Evolutionary conservation across 2,329 filamentous ascomycete genomes (phyloP).

Genomic region (Chaetothyriales sp.): DNA sequence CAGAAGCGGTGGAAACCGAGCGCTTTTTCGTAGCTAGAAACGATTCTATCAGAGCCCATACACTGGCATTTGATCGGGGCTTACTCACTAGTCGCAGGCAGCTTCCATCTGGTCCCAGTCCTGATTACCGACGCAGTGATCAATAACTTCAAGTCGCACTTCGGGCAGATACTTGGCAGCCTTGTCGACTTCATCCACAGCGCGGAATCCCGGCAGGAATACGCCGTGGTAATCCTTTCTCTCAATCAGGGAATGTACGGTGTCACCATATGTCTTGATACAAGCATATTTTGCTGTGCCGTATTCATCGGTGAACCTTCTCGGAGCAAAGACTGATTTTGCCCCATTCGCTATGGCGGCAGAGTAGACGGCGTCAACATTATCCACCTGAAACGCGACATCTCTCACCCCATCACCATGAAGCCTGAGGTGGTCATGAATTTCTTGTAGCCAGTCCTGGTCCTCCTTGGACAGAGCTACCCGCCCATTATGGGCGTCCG

Average conservation of each 20-base stretch:
- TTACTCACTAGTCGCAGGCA: background rate
- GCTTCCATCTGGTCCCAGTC: conserved; percentile 10
- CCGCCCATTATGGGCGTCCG: conserved; percentile 45
- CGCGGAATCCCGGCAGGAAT: conserved; percentile 73
- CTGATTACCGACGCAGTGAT: conserved; percentile 80
- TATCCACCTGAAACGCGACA: conserved; percentile 87
- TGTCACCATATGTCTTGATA: conserved; percentile 87
- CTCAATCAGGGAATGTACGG: conserved; percentile 81
- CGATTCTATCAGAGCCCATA: background rate
- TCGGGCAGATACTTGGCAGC: conserved; percentile 41
- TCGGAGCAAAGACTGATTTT: conserved; percentile 30
- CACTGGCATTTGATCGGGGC: background rate
- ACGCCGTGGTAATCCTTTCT: conserved; percentile 54
- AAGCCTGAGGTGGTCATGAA: conserved; percentile 68
- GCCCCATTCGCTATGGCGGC: conserved; percentile 49
- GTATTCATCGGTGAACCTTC: conserved; percentile 46
- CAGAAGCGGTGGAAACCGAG: conserved; percentile 95
- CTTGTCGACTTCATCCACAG: conserved; percentile 34
- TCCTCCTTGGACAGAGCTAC: conserved; percentile 39
- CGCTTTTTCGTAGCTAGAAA: conserved; percentile 60
- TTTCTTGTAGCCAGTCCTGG: conserved; percentile 51
- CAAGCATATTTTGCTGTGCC: conserved; percentile 62
- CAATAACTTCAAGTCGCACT: conserved; percentile 60
- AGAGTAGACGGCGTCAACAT: conserved; percentile 65
- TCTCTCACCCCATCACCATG: conserved; percentile 94